Percentiles rank a stretch among this genome's conserved stretches.
phyloP scores from a whole-genome alignment of 345 rosid genomes.

The Rhizophora mangle region DNA sequence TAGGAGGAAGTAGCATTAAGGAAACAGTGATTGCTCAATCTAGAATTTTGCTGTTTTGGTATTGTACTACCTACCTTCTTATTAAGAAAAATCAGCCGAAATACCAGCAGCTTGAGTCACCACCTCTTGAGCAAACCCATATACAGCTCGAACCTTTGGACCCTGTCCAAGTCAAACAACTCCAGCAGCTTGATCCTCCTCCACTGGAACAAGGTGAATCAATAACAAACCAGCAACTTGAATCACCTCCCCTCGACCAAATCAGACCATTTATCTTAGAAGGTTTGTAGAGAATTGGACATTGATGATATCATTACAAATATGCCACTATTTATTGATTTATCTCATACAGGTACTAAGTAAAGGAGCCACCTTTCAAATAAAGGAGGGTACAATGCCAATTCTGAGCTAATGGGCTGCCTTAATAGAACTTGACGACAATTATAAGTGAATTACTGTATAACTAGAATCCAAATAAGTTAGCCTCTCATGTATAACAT shows the following conservation, averaged over 20 bases:
- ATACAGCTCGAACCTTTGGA: conserved; percentile 45
- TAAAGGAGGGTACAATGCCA: conserved; percentile 36
- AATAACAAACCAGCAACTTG: conserved; percentile 17
- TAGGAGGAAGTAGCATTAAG: conserved; percentile 58
- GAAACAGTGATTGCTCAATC: conserved; percentile 76
- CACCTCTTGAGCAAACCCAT: conserved; percentile 28
- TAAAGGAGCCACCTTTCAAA: conserved; percentile 50
- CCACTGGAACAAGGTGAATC: conserved; percentile 9
- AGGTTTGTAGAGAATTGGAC: conserved; percentile 81
- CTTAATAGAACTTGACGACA: conserved; percentile 11
- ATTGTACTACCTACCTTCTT: conserved; percentile 76
- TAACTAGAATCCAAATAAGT: neutral
- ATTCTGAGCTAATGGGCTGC: conserved; percentile 30
- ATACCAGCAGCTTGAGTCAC: conserved; percentile 72
- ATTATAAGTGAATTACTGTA: conserved; percentile 1
- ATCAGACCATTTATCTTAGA: conserved; percentile 74
- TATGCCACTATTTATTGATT: conserved; percentile 36
- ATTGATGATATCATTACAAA: conserved; percentile 26
- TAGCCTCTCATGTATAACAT: conserved; percentile 9
- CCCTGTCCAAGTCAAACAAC: conserved; percentile 36
- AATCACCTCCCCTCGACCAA: conserved; percentile 41
- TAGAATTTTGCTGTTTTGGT: conserved; percentile 81
- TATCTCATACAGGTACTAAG: conserved; percentile 67
- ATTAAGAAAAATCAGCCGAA: conserved; percentile 81
- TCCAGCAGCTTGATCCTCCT: conserved; percentile 33